These are phyloP conservation scores for Ophiostoma pallidulum DNA, from an alignment of 2,329 filamentous ascomycete species.

Conservation along the genomic window DNA sequence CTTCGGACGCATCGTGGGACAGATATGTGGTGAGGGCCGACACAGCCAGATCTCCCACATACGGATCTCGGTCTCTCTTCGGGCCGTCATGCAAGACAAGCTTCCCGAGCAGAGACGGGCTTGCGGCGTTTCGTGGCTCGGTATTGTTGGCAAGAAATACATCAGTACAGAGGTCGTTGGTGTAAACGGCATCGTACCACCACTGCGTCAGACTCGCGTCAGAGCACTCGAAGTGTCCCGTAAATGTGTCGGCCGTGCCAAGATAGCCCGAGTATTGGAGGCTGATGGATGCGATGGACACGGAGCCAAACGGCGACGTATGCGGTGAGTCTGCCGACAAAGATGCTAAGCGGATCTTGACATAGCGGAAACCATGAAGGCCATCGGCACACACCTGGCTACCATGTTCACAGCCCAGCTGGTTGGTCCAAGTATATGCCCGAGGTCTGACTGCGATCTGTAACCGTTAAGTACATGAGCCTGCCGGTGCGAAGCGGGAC, in stretches of 20 bases:
- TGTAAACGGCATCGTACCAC: conserved; percentile 46
- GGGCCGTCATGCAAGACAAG: conserved; percentile 40
- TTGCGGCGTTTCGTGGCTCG: conserved; percentile 36
- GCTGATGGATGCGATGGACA: conserved; percentile 33
- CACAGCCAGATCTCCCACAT: conserved; percentile 43
- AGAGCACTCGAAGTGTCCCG: conserved; percentile 44
- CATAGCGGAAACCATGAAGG: conserved; percentile 43
- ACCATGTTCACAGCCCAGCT: conserved; percentile 33
- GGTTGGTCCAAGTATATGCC: conserved; percentile 36
- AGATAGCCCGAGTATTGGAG: conserved; percentile 36
- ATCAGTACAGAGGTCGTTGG: conserved; percentile 39
- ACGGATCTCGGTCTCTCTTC: conserved; percentile 44
- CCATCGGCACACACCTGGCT: conserved; percentile 41
- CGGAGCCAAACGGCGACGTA: conserved; percentile 31
- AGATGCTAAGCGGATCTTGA: conserved; percentile 39
- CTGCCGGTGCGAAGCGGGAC: background rate
- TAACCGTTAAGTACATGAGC: background rate
- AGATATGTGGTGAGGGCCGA: conserved; percentile 38
- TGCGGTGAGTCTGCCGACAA: conserved; percentile 34
- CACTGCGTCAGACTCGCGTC: conserved; percentile 38
- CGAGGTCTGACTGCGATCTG: conserved; percentile 35
- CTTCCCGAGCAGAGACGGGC: conserved; percentile 34
- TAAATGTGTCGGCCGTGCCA: conserved; percentile 39
- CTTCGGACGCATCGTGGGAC: conserved; percentile 32
- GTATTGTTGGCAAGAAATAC: conserved; percentile 37